Percentiles rank a stretch among this genome's conserved stretches.
Conservation (phyloP, 1,284 basidiomycete species). For the Taiwanofungus camphoratus region DNA sequence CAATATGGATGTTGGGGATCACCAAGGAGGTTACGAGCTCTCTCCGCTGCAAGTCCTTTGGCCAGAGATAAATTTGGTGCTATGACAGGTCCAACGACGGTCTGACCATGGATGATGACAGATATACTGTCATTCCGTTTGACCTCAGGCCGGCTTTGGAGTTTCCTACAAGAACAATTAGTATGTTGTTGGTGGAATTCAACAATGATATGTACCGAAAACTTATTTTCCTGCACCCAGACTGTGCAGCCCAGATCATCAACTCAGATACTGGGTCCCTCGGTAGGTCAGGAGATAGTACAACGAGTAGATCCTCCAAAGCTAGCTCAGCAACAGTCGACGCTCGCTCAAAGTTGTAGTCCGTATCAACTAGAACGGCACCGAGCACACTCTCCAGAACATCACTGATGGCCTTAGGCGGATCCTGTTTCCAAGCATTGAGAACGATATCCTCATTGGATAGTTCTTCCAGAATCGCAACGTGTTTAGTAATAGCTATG, state of each 20-base stretch:
- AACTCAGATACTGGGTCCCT: slow-evolving; percentile 66
- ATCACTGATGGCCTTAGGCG: slow-evolving; percentile 76
- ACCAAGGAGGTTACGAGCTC: slow-evolving; percentile 46
- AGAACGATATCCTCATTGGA: slow-evolving; percentile 56
- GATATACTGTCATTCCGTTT: slow-evolving; percentile 44
- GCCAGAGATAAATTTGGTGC: slow-evolving; percentile 51
- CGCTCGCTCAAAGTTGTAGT: slow-evolving; percentile 63
- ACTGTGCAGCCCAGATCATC: slow-evolving; percentile 52
- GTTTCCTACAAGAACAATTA: slow-evolving; percentile 36
- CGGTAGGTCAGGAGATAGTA: slow-evolving; percentile 50
- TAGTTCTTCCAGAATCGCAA: slow-evolving; percentile 50
- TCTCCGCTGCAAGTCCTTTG: slow-evolving; percentile 59
- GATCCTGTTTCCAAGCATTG: slow-evolving; percentile 74
- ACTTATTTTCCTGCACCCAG: slow-evolving; percentile 47
- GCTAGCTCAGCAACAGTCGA: slow-evolving; percentile 51
- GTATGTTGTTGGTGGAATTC: not conserved
- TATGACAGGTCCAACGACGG: slow-evolving; percentile 53
- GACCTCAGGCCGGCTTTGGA: slow-evolving; percentile 36
- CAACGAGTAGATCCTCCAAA: slow-evolving; percentile 57
- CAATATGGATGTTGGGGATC: slow-evolving; percentile 39
- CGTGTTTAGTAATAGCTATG: slow-evolving; percentile 53
- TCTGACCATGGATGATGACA: slow-evolving; percentile 52
- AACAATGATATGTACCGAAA: slow-evolving; percentile 35
- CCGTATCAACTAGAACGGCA: slow-evolving; percentile 77
- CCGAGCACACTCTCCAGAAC: slow-evolving; percentile 81